Percentiles rank a stretch among this genome's conserved stretches.
Evolutionary conservation across 2,329 filamentous ascomycete species (phyloP).

Genomic region (Lachnellula suecica): DNA sequence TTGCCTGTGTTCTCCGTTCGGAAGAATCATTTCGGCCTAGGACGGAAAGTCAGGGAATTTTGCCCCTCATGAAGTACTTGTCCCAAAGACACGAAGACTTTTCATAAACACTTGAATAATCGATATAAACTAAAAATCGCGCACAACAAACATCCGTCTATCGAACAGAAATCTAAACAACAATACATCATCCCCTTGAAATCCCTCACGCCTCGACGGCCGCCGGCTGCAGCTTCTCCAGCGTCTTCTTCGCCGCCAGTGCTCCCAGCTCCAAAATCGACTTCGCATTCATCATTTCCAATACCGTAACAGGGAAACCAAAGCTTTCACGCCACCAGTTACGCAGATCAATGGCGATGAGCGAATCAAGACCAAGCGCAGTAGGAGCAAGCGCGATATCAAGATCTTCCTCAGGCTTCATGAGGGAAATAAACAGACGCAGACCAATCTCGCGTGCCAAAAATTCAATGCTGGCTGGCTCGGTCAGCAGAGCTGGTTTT

Average conservation of each 20-base stretch:
- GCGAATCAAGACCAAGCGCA: conserved; percentile 9
- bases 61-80: too few species aligned
- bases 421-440: conserved; percentile 1
- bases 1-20: too few species aligned
- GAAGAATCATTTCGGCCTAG: too few species aligned
- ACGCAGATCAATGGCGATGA: conserved; percentile 12
- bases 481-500: not conserved
- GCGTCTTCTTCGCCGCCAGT: not conserved
- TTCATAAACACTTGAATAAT: too few species aligned
- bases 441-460: conserved; percentile 1
- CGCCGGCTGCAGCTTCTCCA: not conserved
- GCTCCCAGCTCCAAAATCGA: not conserved
- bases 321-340: conserved; percentile 6
- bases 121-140: too few species aligned
- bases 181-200: too few species aligned
- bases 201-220: too few species aligned
- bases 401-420: conserved; percentile 4
- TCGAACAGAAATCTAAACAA: too few species aligned
- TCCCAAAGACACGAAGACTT: too few species aligned
- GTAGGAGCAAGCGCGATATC: not conserved
- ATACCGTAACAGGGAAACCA: not conserved
- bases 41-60: too few species aligned
- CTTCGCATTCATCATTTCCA: conserved; percentile 1
- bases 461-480: not conserved
- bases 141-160: too few species aligned